Conservation (phyloP, 805 yeast species). For the Yarrowia alimentaria region DNA sequence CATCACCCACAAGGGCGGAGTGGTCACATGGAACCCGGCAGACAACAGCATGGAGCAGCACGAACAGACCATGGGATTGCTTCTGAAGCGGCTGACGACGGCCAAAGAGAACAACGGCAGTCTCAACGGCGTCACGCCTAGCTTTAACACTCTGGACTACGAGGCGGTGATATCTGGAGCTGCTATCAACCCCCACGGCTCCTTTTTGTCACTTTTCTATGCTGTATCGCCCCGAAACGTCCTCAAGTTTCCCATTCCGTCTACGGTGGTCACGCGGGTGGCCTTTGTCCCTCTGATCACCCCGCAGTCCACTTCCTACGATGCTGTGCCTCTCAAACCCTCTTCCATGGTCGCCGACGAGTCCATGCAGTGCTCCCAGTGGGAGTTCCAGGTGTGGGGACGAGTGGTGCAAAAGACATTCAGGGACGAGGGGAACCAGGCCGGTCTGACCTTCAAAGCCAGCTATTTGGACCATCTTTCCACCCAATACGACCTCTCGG, state of each 20-base stretch:
- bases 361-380: conserved; percentile 16
- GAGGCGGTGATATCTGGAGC: conserved; percentile 14
- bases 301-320: neutral
- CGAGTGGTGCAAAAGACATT: conserved; percentile 9
- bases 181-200: conserved; percentile 3
- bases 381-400: conserved; percentile 26
- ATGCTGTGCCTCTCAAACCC: conserved; percentile 16
- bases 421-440: conserved; percentile 8
- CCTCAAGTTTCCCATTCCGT: conserved; percentile 23
- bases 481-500: conserved; percentile 5
- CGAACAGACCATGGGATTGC: conserved; percentile 17
- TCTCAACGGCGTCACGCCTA: conserved; percentile 14
- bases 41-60: conserved; percentile 11
- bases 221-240: conserved; percentile 9
- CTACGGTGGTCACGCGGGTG: conserved; percentile 10
- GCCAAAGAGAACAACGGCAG: conserved; percentile 18
- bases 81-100: conserved; percentile 7
- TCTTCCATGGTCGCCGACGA: conserved; percentile 17
- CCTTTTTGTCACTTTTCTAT: conserved; percentile 3
- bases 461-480: conserved; percentile 3
- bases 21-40: conserved; percentile 7
- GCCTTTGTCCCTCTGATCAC: conserved; percentile 15
- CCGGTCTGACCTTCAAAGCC: conserved; percentile 10
- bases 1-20: conserved; percentile 14
- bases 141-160: conserved; percentile 21